Percentiles rank a stretch among this genome's conserved stretches.
phyloP scores from a whole-genome alignment of 129 eudicot genomes.

The Centrapalus pauciflorus region DNA sequence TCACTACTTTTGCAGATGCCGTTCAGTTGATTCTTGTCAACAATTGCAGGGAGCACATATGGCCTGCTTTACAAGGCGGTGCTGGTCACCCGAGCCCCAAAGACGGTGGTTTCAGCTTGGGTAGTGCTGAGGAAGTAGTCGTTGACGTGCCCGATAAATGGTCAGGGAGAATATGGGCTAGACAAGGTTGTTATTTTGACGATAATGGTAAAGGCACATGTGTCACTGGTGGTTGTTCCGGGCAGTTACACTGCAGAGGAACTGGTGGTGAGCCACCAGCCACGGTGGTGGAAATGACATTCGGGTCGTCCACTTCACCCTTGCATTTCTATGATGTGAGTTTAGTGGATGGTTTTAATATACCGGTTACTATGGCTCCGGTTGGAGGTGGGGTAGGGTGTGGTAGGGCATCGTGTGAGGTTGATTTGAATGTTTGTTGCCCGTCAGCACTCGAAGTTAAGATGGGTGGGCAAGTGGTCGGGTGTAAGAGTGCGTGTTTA shows the following conservation, averaged over 20 bases:
- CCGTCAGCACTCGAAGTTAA: constrained; percentile 79
- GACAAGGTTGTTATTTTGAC: constrained; percentile 71
- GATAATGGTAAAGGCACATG: constrained; percentile 54
- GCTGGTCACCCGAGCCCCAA: constrained; percentile 65
- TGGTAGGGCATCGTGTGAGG: constrained; percentile 77
- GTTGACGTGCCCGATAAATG: constrained; percentile 70
- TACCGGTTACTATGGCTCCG: constrained; percentile 80
- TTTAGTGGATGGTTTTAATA: constrained; percentile 80
- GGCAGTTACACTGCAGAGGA: constrained; percentile 63
- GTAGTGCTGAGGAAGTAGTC: constrained; percentile 58
- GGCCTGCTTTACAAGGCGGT: constrained; percentile 80
- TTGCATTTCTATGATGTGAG: constrained; percentile 86
- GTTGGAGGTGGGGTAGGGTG: constrained; percentile 88
- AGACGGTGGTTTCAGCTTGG: constrained; percentile 68
- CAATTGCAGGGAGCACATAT: constrained; percentile 66
- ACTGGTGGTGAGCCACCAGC: constrained; percentile 81
- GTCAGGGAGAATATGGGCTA: constrained; percentile 98
- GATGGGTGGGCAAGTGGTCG: constrained; percentile 57
- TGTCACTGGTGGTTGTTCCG: constrained; percentile 72
- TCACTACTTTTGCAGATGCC: constrained; percentile 49
- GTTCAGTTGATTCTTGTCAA: constrained; percentile 72
- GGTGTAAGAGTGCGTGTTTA: constrained; percentile 87
- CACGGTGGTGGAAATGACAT: constrained; percentile 90
- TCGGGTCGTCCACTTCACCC: constrained; percentile 69
- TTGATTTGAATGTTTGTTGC: constrained; percentile 71